Conservation (phyloP, 768 basidiomycete species). For the Tylopilus rubrobrunneus region DNA sequence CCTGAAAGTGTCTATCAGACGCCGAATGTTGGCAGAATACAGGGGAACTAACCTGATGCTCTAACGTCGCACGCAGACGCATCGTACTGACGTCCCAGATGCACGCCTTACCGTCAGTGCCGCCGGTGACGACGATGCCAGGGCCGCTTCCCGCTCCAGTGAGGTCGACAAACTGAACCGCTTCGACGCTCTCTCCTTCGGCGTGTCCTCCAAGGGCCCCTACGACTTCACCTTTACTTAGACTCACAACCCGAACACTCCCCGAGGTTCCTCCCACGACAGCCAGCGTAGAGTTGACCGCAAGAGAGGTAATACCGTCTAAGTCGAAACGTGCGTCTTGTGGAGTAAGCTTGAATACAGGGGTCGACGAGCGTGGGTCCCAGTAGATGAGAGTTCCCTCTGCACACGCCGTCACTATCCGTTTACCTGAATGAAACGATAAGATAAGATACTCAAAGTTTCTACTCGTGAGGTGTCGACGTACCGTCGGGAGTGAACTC, state of each 20-base stretch:
- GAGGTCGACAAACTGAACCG: constrained; percentile 78
- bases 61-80: constrained; percentile 73
- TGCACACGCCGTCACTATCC: constrained; percentile 81
- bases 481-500: constrained; percentile 88
- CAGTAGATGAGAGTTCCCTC: constrained; percentile 83
- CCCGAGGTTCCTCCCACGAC: constrained; percentile 87
- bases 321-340: constrained; percentile 72
- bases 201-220: constrained; percentile 76
- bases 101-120: constrained; percentile 90
- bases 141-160: constrained; percentile 50
- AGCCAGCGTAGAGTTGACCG: constrained; percentile 86
- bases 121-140: constrained; percentile 73
- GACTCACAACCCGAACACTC: constrained; percentile 79
- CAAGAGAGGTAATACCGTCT: constrained; percentile 83
- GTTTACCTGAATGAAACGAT: constrained; percentile 55
- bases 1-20: constrained; percentile 43
- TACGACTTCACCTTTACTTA: constrained; percentile 83
- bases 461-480: neutral
- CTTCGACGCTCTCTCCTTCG: constrained; percentile 86
- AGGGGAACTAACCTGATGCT: constrained; percentile 65
- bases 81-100: constrained; percentile 94
- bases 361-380: constrained; percentile 80
- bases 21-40: too few species aligned
- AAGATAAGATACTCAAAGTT: neutral
- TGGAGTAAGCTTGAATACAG: constrained; percentile 76